phyloP scores from a whole-genome alignment of 495 filamentous ascomycete genomes.

The Penicillium macrosclerotiorum region DNA sequence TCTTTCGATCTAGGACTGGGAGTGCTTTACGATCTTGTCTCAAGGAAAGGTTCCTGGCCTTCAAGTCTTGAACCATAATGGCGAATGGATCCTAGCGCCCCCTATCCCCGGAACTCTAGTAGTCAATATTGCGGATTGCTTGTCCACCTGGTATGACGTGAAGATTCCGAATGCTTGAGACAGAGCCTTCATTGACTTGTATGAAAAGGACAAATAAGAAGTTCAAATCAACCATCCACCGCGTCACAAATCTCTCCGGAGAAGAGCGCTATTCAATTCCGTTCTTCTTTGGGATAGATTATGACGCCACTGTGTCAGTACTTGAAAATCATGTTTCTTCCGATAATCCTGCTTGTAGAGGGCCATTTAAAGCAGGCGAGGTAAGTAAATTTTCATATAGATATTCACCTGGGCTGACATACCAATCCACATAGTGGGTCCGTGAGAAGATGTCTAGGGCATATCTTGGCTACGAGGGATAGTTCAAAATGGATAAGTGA shows the following conservation, averaged over 20 bases:
- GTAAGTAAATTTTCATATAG: conserved; percentile 6
- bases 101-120: conserved; percentile 46
- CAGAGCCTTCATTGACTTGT: background rate
- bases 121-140: conserved; percentile 50
- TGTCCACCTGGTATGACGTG: conserved; percentile 40
- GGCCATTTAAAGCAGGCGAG: conserved; percentile 27
- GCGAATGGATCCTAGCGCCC: conserved; percentile 42
- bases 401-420: background rate
- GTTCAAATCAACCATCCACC: conserved; percentile 50
- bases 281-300: conserved; percentile 44
- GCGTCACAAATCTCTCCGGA: conserved; percentile 47
- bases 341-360: conserved; percentile 11
- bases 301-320: conserved; percentile 26
- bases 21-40: conserved; percentile 45
- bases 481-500: too few relatives aligned
- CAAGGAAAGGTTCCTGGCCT: conserved; percentile 40
- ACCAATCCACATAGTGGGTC: conserved; percentile 16
- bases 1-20: conserved; percentile 32
- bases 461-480: conserved; percentile 14
- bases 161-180: background rate
- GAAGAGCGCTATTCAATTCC: conserved; percentile 48
- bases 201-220: conserved; percentile 37
- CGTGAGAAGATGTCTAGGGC: conserved; percentile 17
- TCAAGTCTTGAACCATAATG: conserved; percentile 40
- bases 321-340: conserved; percentile 17